Base-by-base conservation (phyloP, 2,329 filamentous ascomycete species). In the Beauveria scarabaeidicola region DNA sequence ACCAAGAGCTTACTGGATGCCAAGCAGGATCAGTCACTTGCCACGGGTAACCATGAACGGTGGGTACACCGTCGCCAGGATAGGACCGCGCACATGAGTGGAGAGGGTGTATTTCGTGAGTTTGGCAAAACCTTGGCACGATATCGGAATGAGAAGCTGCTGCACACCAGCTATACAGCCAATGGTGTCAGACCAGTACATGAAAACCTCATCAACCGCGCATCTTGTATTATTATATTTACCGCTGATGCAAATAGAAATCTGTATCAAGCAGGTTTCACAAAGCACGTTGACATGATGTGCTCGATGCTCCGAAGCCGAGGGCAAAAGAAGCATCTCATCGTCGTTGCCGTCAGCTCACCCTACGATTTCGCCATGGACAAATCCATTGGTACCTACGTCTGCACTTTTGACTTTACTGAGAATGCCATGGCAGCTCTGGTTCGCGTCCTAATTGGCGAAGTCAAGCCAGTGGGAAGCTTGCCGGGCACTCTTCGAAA, bases 301-400 rank as follows among this genome's bases (percentile, higher is more conserved):
- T 97, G 92, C 74, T 90, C 89, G 23, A 88, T 91, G 83, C 81
- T 91, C 60, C 84, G 85, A 7, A 85, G 87, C 7, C 83, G 82
- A 15, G 89, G 89, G 2, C 89, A 91, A 69, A 90, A 94, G 71
- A 97, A 96, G 73, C 90, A 92, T 1, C 76, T 97, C 41, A 86
- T 97, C 25, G 93, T 97, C 3, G 88, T 97, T 8, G 89, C 93
- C 1, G 92, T 96, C 65, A 96, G 91, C 73, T 97, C 92, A 1
- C 93, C 93, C 0, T 97, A 97, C 72, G 93, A 97, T 71, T 97
- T 97, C 70, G 91, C 91, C 48, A 91, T 93, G 82, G 93, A 97
- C 68, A 88, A 88, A 64, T 86, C 86, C 1, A 93, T 97, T 44
- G 89, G 90, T 6, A 96, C 92, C 1, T 97, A 97, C 67, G 82